phyloP scores from a whole-genome alignment of 495 filamentous ascomycete species.

The Cercophora sp. region DNA sequence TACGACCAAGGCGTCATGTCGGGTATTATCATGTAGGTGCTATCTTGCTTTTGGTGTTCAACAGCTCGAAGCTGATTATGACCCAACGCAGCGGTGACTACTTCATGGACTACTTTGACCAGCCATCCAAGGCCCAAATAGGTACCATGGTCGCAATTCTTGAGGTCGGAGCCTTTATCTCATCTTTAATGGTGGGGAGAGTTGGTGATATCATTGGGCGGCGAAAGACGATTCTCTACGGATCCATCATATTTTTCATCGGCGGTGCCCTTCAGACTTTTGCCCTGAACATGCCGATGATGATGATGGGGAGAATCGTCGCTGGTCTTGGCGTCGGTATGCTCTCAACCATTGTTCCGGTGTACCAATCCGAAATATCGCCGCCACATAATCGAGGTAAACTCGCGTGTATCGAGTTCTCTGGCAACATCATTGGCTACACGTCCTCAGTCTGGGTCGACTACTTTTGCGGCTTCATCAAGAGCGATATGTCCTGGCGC shows the following conservation, averaged over 20 bases:
- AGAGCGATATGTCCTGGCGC: constrained; percentile 83
- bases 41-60: no score
- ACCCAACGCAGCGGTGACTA: constrained; percentile 66
- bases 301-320: constrained; percentile 85
- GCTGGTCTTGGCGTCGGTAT: constrained; percentile 93
- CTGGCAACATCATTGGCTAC: constrained; percentile 94
- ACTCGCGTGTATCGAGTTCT: constrained; percentile 96
- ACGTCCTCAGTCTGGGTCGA: constrained; percentile 97
- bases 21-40: constrained; percentile 92
- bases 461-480: constrained; percentile 91
- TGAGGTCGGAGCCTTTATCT: constrained; percentile 87
- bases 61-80: no score
- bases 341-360: constrained; percentile 92
- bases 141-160: constrained; percentile 97
- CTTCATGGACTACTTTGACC: constrained; percentile 88
- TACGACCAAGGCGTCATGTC: constrained; percentile 99
- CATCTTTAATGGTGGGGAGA: constrained; percentile 81
- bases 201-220: constrained; percentile 91
- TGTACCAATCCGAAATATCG: constrained; percentile 97
- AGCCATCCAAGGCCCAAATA: constrained; percentile 77
- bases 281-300: constrained; percentile 79
- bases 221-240: constrained; percentile 87
- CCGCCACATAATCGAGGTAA: constrained; percentile 94
- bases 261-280: constrained; percentile 85
- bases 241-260: constrained; percentile 85